phyloP scores from a whole-genome alignment of 306 rosid genomes.

The Canavalia ensiformis region DNA sequence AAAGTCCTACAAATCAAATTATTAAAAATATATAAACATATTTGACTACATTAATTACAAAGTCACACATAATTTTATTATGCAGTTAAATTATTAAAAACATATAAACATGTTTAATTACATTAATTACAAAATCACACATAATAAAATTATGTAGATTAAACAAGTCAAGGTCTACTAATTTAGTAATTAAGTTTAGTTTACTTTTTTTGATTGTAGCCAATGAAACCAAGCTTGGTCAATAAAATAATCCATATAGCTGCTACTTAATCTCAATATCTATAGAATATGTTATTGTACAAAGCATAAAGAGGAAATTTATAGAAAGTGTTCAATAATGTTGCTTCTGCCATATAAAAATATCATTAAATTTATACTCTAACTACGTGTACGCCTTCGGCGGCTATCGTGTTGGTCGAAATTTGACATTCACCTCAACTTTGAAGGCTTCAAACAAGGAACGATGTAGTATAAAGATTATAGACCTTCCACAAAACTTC shows the following conservation, averaged over 20 bases:
- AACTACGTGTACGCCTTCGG: conserved; percentile 10
- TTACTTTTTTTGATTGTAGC: background rate
- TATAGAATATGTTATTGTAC: background rate
- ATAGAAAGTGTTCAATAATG: conserved; percentile 1
- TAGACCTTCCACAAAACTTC: conserved; percentile 2
- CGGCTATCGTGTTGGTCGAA: conserved; percentile 41
- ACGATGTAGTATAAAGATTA: background rate
- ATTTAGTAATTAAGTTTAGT: background rate
- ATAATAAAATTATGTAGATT: no score
- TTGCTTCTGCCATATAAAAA: background rate
- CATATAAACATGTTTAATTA: no score
- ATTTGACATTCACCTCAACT: conserved; percentile 19
- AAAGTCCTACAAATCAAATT: no score
- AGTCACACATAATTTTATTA: no score
- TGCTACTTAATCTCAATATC: conserved; percentile 5
- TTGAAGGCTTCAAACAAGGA: conserved; percentile 52
- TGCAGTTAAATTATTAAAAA: no score
- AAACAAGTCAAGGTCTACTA: no score
- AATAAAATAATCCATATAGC: background rate
- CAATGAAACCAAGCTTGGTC: background rate
- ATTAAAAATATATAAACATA: no score
- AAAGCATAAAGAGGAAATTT: background rate
- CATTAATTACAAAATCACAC: no score
- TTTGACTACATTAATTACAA: no score
- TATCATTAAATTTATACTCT: background rate